Conservation (phyloP, 495 filamentous ascomycete genomes). For the Xylaria castorea region DNA sequence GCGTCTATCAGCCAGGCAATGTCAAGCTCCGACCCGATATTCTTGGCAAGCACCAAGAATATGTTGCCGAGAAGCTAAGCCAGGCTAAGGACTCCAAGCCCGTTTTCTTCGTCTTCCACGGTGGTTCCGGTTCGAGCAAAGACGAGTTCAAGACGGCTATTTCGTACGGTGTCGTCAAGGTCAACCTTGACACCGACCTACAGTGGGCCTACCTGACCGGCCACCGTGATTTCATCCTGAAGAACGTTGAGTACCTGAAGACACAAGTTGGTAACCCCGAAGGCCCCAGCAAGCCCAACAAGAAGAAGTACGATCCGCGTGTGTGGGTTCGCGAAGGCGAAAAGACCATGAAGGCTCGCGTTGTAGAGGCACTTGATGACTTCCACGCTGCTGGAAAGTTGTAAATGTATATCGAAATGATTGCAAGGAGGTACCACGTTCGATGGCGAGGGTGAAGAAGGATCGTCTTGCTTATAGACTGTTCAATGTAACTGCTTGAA, state of each 20-base stretch:
- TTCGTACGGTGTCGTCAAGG: conserved; percentile 93
- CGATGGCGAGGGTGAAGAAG: neutral
- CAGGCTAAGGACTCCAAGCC: conserved; percentile 77
- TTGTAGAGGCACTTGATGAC: conserved; percentile 81
- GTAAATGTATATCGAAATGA: conserved; percentile 52
- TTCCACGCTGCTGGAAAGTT: conserved; percentile 89
- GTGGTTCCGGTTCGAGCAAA: conserved; percentile 89
- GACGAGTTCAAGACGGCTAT: conserved; percentile 88
- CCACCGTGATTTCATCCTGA: conserved; percentile 90
- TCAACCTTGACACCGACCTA: conserved; percentile 91
- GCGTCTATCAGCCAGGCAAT: conserved; percentile 98
- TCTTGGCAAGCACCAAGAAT: conserved; percentile 86
- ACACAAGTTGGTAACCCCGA: conserved; percentile 92
- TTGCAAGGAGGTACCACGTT: neutral
- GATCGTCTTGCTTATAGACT: conserved; percentile 5
- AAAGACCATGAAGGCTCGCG: conserved; percentile 90
- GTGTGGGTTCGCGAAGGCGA: conserved; percentile 94
- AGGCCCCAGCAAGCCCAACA: conserved; percentile 95
- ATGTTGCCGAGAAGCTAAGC: conserved; percentile 28
- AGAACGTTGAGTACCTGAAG: conserved; percentile 93
- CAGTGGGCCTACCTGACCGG: conserved; percentile 88
- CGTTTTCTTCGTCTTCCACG: conserved; percentile 99
- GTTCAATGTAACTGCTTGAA: neutral
- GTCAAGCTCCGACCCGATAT: conserved; percentile 94
- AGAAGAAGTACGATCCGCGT: conserved; percentile 90